Conservation (phyloP, 768 basidiomycete genomes). For the Lentinula lateritia region DNA sequence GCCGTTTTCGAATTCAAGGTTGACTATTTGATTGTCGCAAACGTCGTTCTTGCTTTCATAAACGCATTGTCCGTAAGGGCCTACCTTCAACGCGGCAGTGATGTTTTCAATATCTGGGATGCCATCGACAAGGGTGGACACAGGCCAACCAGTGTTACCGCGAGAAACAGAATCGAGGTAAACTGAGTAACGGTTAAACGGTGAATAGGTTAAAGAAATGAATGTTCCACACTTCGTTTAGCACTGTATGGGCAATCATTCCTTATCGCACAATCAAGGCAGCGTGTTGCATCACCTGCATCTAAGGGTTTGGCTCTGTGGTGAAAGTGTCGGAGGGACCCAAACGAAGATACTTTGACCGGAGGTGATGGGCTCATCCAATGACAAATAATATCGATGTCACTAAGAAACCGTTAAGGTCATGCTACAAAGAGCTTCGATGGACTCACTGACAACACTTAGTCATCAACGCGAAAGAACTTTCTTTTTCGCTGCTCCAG, state of each 20-base stretch:
- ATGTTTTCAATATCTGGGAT: slow-evolving; percentile 85
- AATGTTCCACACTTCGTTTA: slow-evolving; percentile 58
- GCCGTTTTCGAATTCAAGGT: slow-evolving; percentile 79
- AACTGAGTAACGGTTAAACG: slow-evolving; percentile 36
- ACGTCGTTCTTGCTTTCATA: slow-evolving; percentile 86
- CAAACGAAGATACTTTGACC: slow-evolving; percentile 75
- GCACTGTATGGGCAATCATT: slow-evolving; percentile 80
- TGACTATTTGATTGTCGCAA: slow-evolving; percentile 89
- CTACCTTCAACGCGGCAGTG: slow-evolving; percentile 58
- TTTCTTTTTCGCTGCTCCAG: slow-evolving; percentile 65
- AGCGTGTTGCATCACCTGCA: slow-evolving; percentile 66
- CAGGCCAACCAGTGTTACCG: slow-evolving; percentile 61
- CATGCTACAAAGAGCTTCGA: background rate
- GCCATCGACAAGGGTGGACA: slow-evolving; percentile 65
- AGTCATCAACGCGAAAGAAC: slow-evolving; percentile 81
- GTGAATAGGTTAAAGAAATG: background rate
- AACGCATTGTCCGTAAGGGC: slow-evolving; percentile 78
- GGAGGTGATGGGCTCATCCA: slow-evolving; percentile 68
- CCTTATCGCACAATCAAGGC: slow-evolving; percentile 71
- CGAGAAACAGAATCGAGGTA: slow-evolving; percentile 71
- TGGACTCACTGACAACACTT: slow-evolving; percentile 81
- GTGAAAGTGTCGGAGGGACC: slow-evolving; percentile 79
- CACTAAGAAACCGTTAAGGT: slow-evolving; percentile 21
- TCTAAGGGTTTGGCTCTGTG: slow-evolving; percentile 62
- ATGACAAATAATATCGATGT: slow-evolving; percentile 79